These are phyloP conservation scores for Suillus discolor DNA, from an alignment of 768 basidiomycete genomes.

Conservation along the genomic window DNA sequence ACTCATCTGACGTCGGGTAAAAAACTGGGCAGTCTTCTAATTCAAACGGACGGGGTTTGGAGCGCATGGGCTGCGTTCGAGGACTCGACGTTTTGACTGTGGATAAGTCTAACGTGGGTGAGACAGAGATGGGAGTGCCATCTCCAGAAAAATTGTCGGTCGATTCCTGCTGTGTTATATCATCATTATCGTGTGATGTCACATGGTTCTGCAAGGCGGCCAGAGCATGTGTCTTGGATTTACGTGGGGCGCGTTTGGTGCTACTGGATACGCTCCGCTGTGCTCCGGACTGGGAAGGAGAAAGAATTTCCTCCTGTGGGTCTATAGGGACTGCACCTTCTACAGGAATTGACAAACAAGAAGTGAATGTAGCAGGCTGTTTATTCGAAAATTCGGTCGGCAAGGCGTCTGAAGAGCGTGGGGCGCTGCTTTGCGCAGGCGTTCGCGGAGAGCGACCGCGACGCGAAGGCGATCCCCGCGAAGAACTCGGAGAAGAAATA, in stretches of 20 bases:
- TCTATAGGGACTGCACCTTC: constrained; percentile 73
- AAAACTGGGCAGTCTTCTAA: constrained; percentile 89
- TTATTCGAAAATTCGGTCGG: constrained; percentile 54
- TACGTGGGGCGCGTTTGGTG: constrained; percentile 76
- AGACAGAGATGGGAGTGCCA: constrained; percentile 61
- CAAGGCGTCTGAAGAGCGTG: constrained; percentile 45
- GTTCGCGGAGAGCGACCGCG: constrained; percentile 64
- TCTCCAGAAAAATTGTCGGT: constrained; percentile 50
- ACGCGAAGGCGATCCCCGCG: constrained; percentile 64
- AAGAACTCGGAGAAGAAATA: constrained; percentile 45
- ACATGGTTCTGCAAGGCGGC: constrained; percentile 75
- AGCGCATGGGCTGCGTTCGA: constrained; percentile 40
- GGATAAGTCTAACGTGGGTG: constrained; percentile 64
- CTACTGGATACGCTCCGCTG: constrained; percentile 44
- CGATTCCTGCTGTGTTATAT: constrained; percentile 41
- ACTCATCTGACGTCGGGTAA: constrained; percentile 89
- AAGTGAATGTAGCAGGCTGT: constrained; percentile 50
- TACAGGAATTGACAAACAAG: constrained; percentile 77
- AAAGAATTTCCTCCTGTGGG: constrained; percentile 42
- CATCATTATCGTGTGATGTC: constrained; percentile 55
- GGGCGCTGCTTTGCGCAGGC: constrained; percentile 42
- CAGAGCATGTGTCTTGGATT: constrained; percentile 88
- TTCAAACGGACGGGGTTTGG: constrained; percentile 72
- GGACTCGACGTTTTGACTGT: constrained; percentile 70
- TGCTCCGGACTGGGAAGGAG: constrained; percentile 35